Base-by-base conservation (phyloP, 805 yeast genomes). In the Wickerhamomyces bovis region DNA sequence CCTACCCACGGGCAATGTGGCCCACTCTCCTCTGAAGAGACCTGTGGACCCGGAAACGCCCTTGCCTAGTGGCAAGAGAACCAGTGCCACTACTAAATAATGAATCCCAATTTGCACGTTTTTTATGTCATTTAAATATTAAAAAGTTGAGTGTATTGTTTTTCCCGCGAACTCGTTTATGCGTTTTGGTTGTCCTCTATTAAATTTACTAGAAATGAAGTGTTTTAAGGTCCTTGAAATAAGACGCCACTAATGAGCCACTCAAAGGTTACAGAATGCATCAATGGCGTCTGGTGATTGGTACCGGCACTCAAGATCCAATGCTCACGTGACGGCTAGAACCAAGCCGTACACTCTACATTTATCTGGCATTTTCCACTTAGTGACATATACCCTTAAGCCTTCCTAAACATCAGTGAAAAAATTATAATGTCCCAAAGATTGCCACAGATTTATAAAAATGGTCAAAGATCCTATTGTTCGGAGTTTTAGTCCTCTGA, bases 11-110 rank as follows among this genome's bases (percentile, higher is more conserved):
- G 18, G 26, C 9, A 33, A 8, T 13, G 43, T 46, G 15, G 15
- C 30, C n/a, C 21, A 39, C 8, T 51, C 53, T 8, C 53, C 53
- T 9, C 22, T 51, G 16, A 51, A 51, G 36, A 43, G 53, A 44
- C 50, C 50, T 6, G 44, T 51, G 4, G 54, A 49, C 12, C 43
- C 44, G 2, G 53, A 51, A 18, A 36, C 25, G 12, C 41, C 46
- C n/a, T 22, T 44, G 20, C 47, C 50, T 30, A 23, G 19, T 30
- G 43, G 44, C 4, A 47, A 47, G 16, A 47, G 41, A 31, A 31
- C 44, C 13, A 28, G 42, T 10, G 33, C 41, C 44, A 22, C 26
- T 33, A 30, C 31, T 33, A 19, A 33, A 19, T 35, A 16, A 16
- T 20, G 40, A 22, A 16, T 16, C 9, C 22, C 10, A 38, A 38